Base-by-base conservation (phyloP, 108 stramenopile species). In the Epipyxis sp. region DNA sequence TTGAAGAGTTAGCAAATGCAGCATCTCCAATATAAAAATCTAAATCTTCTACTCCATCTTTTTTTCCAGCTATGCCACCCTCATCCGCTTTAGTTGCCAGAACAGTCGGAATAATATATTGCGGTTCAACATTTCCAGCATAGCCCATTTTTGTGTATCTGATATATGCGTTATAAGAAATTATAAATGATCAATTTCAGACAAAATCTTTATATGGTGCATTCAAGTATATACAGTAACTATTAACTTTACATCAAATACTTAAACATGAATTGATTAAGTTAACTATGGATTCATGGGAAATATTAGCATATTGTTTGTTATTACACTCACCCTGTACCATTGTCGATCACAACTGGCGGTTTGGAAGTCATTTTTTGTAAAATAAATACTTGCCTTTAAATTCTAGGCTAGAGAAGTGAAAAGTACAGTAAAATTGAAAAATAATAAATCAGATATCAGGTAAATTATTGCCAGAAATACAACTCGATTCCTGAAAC, bases 141-240 rank as follows among this genome's bases (percentile, higher is more conserved):
- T 83, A 87, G 42, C 85, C 89, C 91, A 87, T 90, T 90, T 82
- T 90, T 62, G 89, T 91, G 88, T 92, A 88, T n/a, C 80, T 88
- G 45, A 30, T 37, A 67, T 76, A 40, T 65, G 82, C 40, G 44
- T 81, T 44, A 78, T 79, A 30, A n/a, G n/a, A 41, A 46, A 76
- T 54, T 59, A 40, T 43, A 77, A 29, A 61, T 39, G 20, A 35
- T 42, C 0, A 76, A 65, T 40, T 59, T 44, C 57, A 27, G 16
- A 16, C 35, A 40, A 74, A 41, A 54, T 1, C 76, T 32, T 1
- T 1, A 40, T 58, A 61, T 37, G 76, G 68, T 46, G 37, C 40
- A 39, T 41, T 62, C 59, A 42, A 59, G 61, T 78, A 44, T 2
- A n/a, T n/a, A n/a, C n/a, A n/a, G n/a, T n/a, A n/a, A n/a, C 57